Conservation (phyloP, 2,329 filamentous ascomycete genomes). For the Didymella exigua region DNA sequence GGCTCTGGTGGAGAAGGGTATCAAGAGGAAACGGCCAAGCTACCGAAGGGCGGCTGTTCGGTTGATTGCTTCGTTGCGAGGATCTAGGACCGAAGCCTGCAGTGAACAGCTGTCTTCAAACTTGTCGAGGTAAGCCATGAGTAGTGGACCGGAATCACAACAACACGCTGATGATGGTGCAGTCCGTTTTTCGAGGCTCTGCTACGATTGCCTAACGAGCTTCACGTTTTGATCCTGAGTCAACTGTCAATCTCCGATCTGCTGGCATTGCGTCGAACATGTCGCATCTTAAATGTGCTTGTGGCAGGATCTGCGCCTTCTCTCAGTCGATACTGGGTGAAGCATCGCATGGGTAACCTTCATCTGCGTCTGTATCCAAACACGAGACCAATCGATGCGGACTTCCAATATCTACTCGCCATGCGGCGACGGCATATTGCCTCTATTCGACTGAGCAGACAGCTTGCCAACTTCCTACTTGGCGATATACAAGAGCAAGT, state of each 20-base stretch:
- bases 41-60: conserved; percentile 41
- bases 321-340: conserved; percentile 45
- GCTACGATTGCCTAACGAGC: conserved; percentile 43
- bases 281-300: conserved; percentile 40
- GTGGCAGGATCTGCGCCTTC: conserved; percentile 40
- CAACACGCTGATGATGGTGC: conserved; percentile 5
- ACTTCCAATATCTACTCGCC: conserved; percentile 43
- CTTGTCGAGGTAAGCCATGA: conserved; percentile 32
- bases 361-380: conserved; percentile 44
- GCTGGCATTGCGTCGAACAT: conserved; percentile 40
- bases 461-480: conserved; percentile 42
- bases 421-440: conserved; percentile 46
- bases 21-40: conserved; percentile 39
- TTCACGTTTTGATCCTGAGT: conserved; percentile 43
- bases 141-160: not conserved
- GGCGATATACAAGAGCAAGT: conserved; percentile 36
- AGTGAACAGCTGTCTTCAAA: conserved; percentile 26
- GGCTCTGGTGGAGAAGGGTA: conserved; percentile 22
- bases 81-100: conserved; percentile 31
- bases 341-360: conserved; percentile 40
- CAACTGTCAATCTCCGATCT: conserved; percentile 44
- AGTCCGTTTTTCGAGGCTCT: conserved; percentile 42
- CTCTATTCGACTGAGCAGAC: conserved; percentile 42
- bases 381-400: conserved; percentile 35
- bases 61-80: conserved; percentile 41